Percentiles rank a stretch among this genome's conserved stretches.
Evolutionary conservation across 169 alveolate genomes (phyloP).

Genomic region (Eimeria tenella): DNA sequence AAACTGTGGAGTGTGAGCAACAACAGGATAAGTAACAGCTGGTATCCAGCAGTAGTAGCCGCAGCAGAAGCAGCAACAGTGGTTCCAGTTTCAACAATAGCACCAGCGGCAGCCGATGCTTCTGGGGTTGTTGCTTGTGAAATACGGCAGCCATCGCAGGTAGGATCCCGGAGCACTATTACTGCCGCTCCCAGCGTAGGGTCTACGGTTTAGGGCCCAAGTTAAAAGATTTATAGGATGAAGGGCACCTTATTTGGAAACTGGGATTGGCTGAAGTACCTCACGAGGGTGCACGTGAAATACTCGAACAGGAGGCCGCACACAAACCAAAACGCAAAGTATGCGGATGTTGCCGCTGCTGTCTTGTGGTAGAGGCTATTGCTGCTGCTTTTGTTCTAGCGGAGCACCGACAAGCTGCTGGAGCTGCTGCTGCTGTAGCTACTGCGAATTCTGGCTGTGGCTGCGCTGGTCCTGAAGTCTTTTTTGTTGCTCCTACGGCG

Average conservation of each 20-base stretch:
- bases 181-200: neutral
- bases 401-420: no score
- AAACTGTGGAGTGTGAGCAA: neutral
- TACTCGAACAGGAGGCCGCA: constrained; percentile 6
- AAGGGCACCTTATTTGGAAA: constrained; percentile 18
- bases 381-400: neutral
- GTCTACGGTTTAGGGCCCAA: neutral
- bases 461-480: no score
- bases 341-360: neutral
- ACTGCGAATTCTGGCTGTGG: no score
- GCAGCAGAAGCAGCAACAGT: neutral
- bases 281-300: neutral
- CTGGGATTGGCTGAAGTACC: constrained; percentile 2
- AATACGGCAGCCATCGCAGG: no score
- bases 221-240: neutral
- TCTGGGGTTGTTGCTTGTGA: no score
- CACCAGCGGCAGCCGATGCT: neutral
- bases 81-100: neutral
- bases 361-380: neutral
- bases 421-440: no score
- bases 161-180: neutral
- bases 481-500: no score
- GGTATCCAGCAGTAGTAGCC: neutral
- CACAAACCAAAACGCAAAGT: constrained; percentile 3
- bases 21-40: neutral